phyloP scores from a whole-genome alignment of 192 early-diverging fungal genomes.

The Thamnidium elegans region DNA sequence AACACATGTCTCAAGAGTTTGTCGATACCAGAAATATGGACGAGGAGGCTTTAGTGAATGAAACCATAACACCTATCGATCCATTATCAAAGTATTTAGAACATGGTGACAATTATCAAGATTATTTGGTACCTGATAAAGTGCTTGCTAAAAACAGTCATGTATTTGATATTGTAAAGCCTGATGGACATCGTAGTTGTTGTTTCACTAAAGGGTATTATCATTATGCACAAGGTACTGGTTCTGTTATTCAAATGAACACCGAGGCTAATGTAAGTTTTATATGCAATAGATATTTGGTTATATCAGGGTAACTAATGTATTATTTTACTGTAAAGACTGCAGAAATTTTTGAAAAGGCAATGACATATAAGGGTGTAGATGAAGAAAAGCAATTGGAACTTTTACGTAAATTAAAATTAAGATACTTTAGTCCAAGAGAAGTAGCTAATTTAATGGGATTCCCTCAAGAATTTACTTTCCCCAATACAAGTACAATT shows the following conservation, averaged over 20 bases:
- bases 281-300: background rate
- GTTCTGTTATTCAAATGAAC: conserved; percentile 52
- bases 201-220: conserved; percentile 85
- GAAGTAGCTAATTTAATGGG: conserved; percentile 79
- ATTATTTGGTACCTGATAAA: conserved; percentile 50
- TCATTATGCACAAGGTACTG: conserved; percentile 61
- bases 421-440: conserved; percentile 56
- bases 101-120: conserved; percentile 23
- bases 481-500: conserved; percentile 61
- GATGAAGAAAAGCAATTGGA: conserved; percentile 36
- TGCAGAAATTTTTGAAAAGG: conserved; percentile 33
- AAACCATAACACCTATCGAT: conserved; percentile 9
- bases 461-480: conserved; percentile 72
- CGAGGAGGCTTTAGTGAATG: conserved; percentile 25
- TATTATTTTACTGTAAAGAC: conserved; percentile 28
- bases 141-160: conserved; percentile 49
- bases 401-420: conserved; percentile 34
- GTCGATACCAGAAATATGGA: conserved; percentile 26
- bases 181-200: conserved; percentile 57
- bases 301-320: background rate
- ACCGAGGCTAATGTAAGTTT: conserved; percentile 45
- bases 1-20: conserved; percentile 32
- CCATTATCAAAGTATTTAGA: conserved; percentile 26
- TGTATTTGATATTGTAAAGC: conserved; percentile 68
- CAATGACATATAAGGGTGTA: conserved; percentile 17